Base-by-base conservation (phyloP, 1,284 basidiomycete species). In the Sanguinoderma infundibulare region DNA sequence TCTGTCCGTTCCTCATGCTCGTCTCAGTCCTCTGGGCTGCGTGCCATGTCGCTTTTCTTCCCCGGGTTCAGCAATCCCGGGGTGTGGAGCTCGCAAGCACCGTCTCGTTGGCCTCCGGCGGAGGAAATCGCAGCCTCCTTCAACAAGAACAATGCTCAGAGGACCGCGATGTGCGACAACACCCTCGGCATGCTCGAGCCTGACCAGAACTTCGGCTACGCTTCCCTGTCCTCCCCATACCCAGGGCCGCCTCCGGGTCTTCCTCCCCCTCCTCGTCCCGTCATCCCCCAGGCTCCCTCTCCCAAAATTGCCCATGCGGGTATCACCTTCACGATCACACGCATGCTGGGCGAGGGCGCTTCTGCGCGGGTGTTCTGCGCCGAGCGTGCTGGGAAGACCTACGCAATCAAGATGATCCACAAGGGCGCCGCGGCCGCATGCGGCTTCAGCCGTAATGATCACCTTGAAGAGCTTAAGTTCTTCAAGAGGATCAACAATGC, bases 351-450 rank as follows among this genome's bases (percentile, higher is more conserved):
- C n/a, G 20, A 8, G 5, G 56, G 57, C n/a, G 44, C 32, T 4
- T n/a, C 44, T 24, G 28, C 52, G 24, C 30, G 44, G 2, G 57
- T 59, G 4, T 14, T 54, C 22, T 34, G 57, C n/a, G 57, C 35
- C 3, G 12, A 30, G 28, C 44, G 44, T n/a, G 28, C 34, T 10
- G 52, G 57, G 2, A 32, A 28, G 15, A 9, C 20, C 14, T 59
- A 54, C 44, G 57, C 57, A 5, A 22, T 59, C 26, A 59, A 59
- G 44, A 52, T 49, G 3, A 36, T 53, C 14, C 52, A 54, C 35
- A 59, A 46, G 44, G 42, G 35, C 35, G 28, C 26, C 1, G 56
- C 56, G 2, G 28, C 38, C 3, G 26, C n/a, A 12, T 6, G 12
- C 6, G 30, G 38, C 38, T 59, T 49, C 36, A 38, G 17, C 7